Percentiles rank a stretch among this genome's conserved stretches.
These are phyloP conservation scores for Orbilia ellipsospora DNA, from an alignment of 2,329 filamentous ascomycete species.

Conservation along the genomic window DNA sequence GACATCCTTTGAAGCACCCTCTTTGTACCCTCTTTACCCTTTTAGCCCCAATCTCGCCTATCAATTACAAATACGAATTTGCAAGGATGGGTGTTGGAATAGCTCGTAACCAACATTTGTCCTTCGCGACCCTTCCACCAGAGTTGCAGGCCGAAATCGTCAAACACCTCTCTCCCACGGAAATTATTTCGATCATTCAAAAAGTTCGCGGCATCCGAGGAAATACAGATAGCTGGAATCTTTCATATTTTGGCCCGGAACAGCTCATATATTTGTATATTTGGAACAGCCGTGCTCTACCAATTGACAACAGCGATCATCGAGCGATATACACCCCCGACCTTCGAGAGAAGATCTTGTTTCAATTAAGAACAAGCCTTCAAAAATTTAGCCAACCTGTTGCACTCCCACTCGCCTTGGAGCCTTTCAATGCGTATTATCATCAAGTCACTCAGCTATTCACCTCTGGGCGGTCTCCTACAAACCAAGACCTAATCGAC, in stretches of 20 bases:
- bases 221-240: background rate
- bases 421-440: conserved; percentile 16
- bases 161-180: background rate
- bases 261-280: conserved; percentile 21
- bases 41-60: background rate
- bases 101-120: background rate
- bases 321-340: background rate
- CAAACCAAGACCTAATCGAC: background rate
- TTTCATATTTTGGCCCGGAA: background rate
- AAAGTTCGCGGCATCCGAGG: background rate
- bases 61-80: background rate
- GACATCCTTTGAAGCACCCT: background rate
- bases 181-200: background rate
- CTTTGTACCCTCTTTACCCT: too few relatives aligned
- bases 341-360: conserved; percentile 11
- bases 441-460: background rate
- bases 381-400: background rate
- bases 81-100: background rate
- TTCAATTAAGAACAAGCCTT: background rate
- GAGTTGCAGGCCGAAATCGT: conserved; percentile 19
- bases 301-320: background rate
- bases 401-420: background rate
- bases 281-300: background rate
- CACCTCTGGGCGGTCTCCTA: background rate
- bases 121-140: background rate